Base-by-base conservation (phyloP, 2,329 filamentous ascomycete genomes). In the Diaporthe australafricana region DNA sequence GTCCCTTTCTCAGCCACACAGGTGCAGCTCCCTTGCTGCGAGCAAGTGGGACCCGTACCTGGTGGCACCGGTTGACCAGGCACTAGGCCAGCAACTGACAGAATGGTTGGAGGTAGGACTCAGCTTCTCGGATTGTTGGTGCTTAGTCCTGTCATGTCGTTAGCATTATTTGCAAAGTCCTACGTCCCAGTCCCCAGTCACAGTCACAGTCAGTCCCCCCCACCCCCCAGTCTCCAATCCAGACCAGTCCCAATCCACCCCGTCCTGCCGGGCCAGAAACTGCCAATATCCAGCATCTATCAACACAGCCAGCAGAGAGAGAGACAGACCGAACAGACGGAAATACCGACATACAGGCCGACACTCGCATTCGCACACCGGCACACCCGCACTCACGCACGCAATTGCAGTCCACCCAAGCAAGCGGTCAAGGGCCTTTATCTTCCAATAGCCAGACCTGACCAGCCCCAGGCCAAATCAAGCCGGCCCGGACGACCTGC, bases 1-100 rank as follows among this genome's bases (percentile, higher is more conserved):
- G 66, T 50, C 53, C 53, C 42, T 63, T 57, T 57, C 66, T 69
- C 66, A 69, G 66, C 66, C 66, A 69, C 66, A 60, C 47, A 30
- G 27, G 52, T 55, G 65, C 50, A 68, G 50, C 52, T 27, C 55
- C 47, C 22, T 32, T 57, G 66, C 53, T 40, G 53, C 47, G 42
- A 57, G 53, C 52, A 63, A 14, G 60, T 40, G 53, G 42, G 42
- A 57, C 42, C 30, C 30, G 60, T 30, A 35, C 47, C 30, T 22
- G 57, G 42, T 40, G 38, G 38, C 38, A 40, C 38, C 38, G 14
- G 38, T 40, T 40, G 38, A 40, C 38, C 38, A 16, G 38, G 38
- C 38, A 40, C 11, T 40, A 40, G 38, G 38, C 38, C 11, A 40
- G 16, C 57, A 22, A 12, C 60, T 17, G 42, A 25, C 32, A 30